These are phyloP conservation scores for Trametes elegans DNA, from an alignment of 768 basidiomycete species.

Conservation along the genomic window DNA sequence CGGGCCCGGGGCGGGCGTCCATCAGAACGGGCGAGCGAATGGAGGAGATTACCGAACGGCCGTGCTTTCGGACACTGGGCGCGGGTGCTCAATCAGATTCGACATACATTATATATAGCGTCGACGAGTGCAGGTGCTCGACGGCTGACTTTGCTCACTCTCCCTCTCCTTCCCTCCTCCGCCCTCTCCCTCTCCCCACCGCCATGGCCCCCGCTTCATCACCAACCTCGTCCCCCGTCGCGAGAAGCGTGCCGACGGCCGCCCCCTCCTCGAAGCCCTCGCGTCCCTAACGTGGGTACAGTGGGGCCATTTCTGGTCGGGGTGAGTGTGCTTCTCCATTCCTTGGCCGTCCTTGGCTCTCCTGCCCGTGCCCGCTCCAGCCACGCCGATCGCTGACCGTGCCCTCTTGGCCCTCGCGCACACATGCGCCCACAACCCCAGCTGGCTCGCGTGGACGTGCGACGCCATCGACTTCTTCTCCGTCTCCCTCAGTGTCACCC, in stretches of 20 bases:
- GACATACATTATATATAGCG: not conserved
- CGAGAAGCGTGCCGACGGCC: slow-evolving; percentile 36
- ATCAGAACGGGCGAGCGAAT: slow-evolving; percentile 15
- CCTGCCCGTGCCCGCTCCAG: not conserved
- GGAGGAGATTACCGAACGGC: slow-evolving; percentile 13
- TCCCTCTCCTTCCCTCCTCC: not conserved
- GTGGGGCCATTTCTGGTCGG: slow-evolving; percentile 57
- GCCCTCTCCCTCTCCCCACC: not conserved
- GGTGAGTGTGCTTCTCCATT: slow-evolving; percentile 27
- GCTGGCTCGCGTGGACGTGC: slow-evolving; percentile 85
- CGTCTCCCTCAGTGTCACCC: slow-evolving; percentile 57
- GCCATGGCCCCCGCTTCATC: slow-evolving; percentile 50
- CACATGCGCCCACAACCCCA: slow-evolving; percentile 27
- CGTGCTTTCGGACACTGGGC: too few relatives aligned
- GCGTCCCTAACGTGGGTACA: slow-evolving; percentile 47
- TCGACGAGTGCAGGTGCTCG: not conserved
- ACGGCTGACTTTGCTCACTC: not conserved
- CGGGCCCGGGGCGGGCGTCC: not conserved
- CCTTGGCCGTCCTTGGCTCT: slow-evolving; percentile 9
- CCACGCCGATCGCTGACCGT: slow-evolving; percentile 1
- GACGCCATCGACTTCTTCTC: slow-evolving; percentile 88
- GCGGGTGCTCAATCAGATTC: not conserved
- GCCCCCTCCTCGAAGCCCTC: slow-evolving; percentile 46
- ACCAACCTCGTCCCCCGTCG: slow-evolving; percentile 37
- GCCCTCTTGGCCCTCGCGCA: not conserved